phyloP scores from a whole-genome alignment of 1,139 yeast species.

The Dujonia santamariae region DNA sequence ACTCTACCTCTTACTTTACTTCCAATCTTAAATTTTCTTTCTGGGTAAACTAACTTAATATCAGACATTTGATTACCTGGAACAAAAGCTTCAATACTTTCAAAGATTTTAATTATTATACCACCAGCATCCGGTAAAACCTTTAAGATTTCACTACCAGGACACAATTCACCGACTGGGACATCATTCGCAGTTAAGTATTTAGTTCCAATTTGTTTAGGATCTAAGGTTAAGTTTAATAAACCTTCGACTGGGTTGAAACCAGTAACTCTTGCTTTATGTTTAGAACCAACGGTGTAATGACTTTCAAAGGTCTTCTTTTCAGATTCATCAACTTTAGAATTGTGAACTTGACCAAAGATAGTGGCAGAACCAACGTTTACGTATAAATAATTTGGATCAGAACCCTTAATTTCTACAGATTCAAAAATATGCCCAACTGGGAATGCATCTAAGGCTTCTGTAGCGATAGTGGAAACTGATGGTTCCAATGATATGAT shows the following conservation, averaged over 20 bases:
- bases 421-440: constrained; percentile 68
- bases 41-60: constrained; percentile 80
- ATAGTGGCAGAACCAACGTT: constrained; percentile 53
- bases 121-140: constrained; percentile 67
- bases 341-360: constrained; percentile 70
- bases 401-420: constrained; percentile 57
- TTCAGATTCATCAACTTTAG: constrained; percentile 55
- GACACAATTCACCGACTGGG: constrained; percentile 67
- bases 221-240: constrained; percentile 66
- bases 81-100: constrained; percentile 68
- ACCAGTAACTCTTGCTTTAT: constrained; percentile 75
- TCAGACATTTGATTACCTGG: constrained; percentile 81
- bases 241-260: constrained; percentile 64
- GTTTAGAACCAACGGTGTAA: constrained; percentile 61
- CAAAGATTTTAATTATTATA: constrained; percentile 57
- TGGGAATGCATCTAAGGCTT: constrained; percentile 67
- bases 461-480: constrained; percentile 9
- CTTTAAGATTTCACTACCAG: constrained; percentile 54
- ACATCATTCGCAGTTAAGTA: constrained; percentile 69
- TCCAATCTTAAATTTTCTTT: constrained; percentile 85
- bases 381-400: constrained; percentile 52
- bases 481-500: constrained; percentile 28
- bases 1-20: constrained; percentile 75
- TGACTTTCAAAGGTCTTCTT: constrained; percentile 44
- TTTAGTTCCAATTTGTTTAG: constrained; percentile 57